A percentile compares a stretch with the other conserved stretches of the same genome.
phyloP scores from a whole-genome alignment of 768 basidiomycete species.

The Gloeophyllum trabeum region DNA sequence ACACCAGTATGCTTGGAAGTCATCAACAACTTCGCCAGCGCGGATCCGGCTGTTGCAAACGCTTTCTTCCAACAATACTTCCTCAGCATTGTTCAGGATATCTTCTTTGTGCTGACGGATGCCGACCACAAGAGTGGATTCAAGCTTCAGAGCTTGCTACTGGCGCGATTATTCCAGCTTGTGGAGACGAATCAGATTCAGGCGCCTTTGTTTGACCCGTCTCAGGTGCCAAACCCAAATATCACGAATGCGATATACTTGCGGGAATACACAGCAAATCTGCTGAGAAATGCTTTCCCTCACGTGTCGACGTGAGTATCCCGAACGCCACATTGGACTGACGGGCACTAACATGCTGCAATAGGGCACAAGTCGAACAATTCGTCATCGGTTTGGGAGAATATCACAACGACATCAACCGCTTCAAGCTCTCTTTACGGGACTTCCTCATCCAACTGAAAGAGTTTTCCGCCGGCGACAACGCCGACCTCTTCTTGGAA shows the following conservation, averaged over 20 bases:
- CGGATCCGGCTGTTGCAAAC: constrained; percentile 71
- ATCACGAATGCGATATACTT: constrained; percentile 76
- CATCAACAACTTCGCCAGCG: constrained; percentile 86
- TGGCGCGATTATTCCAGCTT: constrained; percentile 88
- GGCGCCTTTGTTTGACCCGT: constrained; percentile 76
- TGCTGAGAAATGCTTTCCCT: constrained; percentile 84
- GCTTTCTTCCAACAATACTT: constrained; percentile 96
- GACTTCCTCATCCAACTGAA: constrained; percentile 98
- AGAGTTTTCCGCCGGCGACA: constrained; percentile 89
- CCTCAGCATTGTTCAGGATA: constrained; percentile 87
- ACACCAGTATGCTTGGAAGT: constrained; percentile 79
- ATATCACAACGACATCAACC: constrained; percentile 68
- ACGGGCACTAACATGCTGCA: background rate
- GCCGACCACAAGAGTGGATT: constrained; percentile 99
- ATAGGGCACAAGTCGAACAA: constrained; percentile 58
- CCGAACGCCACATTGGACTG: background rate
- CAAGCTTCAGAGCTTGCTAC: constrained; percentile 88
- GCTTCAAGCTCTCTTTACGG: constrained; percentile 89
- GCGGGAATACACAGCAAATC: constrained; percentile 74
- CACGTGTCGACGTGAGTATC: constrained; percentile 72
- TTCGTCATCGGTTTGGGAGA: constrained; percentile 62
- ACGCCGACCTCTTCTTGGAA: constrained; percentile 84
- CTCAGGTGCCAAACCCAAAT: constrained; percentile 54
- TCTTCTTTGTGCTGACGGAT: constrained; percentile 95
- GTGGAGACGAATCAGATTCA: constrained; percentile 75